Conservation (phyloP, 2,329 filamentous ascomycete species). For the Berkeleyomyces rouxiae region DNA sequence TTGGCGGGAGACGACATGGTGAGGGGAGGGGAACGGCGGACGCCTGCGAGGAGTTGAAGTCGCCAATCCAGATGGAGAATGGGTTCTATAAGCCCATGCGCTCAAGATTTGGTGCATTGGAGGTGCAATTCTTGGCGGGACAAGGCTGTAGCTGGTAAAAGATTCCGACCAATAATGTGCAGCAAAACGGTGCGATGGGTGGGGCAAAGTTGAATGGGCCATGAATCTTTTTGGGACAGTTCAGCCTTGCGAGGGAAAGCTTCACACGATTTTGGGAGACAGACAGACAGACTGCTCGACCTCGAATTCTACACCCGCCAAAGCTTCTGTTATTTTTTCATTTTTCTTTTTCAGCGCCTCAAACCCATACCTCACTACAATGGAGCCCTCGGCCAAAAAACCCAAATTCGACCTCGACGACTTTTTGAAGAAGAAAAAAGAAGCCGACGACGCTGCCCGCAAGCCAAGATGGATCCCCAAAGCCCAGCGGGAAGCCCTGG, state of each 20-base stretch:
- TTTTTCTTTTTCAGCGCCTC: neutral
- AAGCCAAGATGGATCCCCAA: constrained; percentile 83
- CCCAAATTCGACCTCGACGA: constrained; percentile 67
- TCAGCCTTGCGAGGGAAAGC: neutral
- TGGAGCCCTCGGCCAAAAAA: constrained; percentile 17
- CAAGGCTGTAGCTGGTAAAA: neutral
- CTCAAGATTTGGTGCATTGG: neutral
- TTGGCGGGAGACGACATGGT: constrained; percentile 22
- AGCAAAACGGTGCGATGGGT: neutral
- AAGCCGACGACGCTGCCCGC: constrained; percentile 64
- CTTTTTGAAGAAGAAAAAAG: constrained; percentile 68
- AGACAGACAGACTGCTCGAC: neutral
- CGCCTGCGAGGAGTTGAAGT: neutral
- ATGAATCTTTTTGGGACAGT: neutral
- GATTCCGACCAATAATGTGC: neutral
- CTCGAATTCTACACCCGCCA: neutral
- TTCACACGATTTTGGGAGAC: neutral
- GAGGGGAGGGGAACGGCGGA: neutral
- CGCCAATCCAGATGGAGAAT: neutral
- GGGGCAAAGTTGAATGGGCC: neutral
- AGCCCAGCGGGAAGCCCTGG: constrained; percentile 63
- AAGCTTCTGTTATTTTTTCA: neutral
- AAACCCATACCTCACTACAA: neutral
- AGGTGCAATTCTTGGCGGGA: neutral
- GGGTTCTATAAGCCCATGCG: neutral